Evolutionary conservation across 768 basidiomycete species (phyloP), one percentile per base, ranked within the genome.

Genomic region (Neoboletus subvelutipes): DNA sequence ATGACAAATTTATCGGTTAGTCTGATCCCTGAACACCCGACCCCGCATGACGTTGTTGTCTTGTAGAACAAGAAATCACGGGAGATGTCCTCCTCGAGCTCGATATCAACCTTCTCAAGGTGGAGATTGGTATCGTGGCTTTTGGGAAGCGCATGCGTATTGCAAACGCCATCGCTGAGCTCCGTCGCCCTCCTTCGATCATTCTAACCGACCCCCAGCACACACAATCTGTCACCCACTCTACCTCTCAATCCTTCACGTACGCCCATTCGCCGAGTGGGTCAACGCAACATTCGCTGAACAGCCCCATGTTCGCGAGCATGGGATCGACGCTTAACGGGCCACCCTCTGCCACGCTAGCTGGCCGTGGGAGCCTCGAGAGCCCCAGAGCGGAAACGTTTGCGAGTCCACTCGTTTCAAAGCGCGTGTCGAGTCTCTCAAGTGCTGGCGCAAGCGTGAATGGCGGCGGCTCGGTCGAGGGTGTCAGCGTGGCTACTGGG

Each of bases 61-160:
- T 40, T 58, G 41, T 69, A 94, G 96, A 98, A 75, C 94, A 99
- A 84, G 97, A 99, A 76, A 98, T 99, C 52, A 92, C 94, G 0
- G 97, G 97, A 20, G 97, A 99, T 64, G 92, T 98, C 33, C 83
- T 99, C 8, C 85, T 98, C 54, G 96, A 97, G 66, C 88, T 98
- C 57, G 94, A 98, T 60, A 84, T 87, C 53, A 89, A 88, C 66
- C 80, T 97, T 17, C 86, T 99, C 64, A 98, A 98, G 76, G 79
- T 76, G 11, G 95, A 98, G 75, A 88, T 99, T 52, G 97, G 94
- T 24, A 93, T 99, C 61, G 77, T 81, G 66, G 94, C 94, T 4
- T 97, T 96, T 63, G 97, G 97, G 13, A 97, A 97, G 70, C 91
- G 97, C 18, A 81, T 92, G 71, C 86, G 92, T 54, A 94, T 99